A percentile compares a stretch with the other conserved stretches of the same genome.
Evolutionary conservation across 805 yeast genomes (phyloP).

Genomic region (Alloascoidea africana): DNA sequence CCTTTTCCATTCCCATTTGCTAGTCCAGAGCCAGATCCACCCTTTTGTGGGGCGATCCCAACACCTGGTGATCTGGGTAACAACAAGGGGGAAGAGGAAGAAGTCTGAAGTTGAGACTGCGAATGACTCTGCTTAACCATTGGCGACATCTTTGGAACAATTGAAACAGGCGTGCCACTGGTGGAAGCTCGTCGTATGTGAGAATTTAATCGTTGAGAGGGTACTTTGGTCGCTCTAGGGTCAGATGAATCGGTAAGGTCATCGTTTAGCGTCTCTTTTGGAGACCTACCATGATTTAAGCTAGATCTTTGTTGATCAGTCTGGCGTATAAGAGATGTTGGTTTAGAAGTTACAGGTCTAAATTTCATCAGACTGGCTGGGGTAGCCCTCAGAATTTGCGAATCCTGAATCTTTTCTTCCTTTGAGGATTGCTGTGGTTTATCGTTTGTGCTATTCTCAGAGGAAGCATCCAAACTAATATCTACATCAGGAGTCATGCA

Average conservation of each 20-base stretch:
- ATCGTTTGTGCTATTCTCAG: neutral
- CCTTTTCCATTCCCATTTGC: no score
- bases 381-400: constrained; percentile 1
- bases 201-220: neutral
- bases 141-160: neutral
- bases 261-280: neutral
- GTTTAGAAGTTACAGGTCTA: neutral
- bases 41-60: neutral
- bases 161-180: neutral
- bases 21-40: no score
- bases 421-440: neutral
- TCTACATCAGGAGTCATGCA: neutral
- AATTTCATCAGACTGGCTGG: neutral
- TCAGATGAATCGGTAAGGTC: neutral
- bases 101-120: no score
- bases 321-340: neutral
- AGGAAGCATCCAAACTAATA: neutral
- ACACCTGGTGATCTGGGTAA: neutral
- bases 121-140: neutral
- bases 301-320: constrained; percentile 1
- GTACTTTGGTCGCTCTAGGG: neutral
- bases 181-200: neutral
- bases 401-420: neutral
- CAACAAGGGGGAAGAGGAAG: no score
- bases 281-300: neutral